A percentile compares a stretch with the other conserved stretches of the same genome.
Conservation (phyloP, 305 asterid genomes). For the Rubia tinctorum region DNA sequence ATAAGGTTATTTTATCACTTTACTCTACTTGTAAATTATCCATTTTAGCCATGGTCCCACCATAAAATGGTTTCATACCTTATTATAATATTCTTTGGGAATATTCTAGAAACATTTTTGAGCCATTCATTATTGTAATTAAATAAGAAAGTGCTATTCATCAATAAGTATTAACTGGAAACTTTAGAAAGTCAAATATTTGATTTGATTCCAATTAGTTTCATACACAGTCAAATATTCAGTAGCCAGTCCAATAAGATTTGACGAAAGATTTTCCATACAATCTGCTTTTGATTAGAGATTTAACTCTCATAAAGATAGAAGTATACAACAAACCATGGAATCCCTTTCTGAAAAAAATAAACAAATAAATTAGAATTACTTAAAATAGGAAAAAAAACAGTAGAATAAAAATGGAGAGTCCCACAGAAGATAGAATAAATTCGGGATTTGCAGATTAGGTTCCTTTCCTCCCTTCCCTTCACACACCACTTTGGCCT, state of each 20-base stretch:
- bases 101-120: too few species aligned
- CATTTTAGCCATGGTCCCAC: too few species aligned
- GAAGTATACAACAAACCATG: too few species aligned
- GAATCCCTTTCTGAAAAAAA: too few species aligned
- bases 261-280: neutral
- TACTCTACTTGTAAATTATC: too few species aligned
- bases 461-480: constrained; percentile 27
- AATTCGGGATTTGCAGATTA: constrained; percentile 28
- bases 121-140: too few species aligned
- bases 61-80: too few species aligned
- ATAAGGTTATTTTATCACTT: too few species aligned
- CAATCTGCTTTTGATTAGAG: neutral
- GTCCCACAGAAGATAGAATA: constrained; percentile 22
- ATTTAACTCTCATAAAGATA: too few species aligned
- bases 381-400: neutral
- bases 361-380: neutral
- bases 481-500: neutral
- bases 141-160: too few species aligned
- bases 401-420: neutral
- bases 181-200: neutral
- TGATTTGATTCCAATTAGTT: neutral
- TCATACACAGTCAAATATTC: neutral
- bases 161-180: neutral
- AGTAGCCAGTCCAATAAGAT: too few species aligned
- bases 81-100: too few species aligned